Conservation (phyloP, 2,329 filamentous ascomycete genomes). For the Pseudogymnoascus sp. region DNA sequence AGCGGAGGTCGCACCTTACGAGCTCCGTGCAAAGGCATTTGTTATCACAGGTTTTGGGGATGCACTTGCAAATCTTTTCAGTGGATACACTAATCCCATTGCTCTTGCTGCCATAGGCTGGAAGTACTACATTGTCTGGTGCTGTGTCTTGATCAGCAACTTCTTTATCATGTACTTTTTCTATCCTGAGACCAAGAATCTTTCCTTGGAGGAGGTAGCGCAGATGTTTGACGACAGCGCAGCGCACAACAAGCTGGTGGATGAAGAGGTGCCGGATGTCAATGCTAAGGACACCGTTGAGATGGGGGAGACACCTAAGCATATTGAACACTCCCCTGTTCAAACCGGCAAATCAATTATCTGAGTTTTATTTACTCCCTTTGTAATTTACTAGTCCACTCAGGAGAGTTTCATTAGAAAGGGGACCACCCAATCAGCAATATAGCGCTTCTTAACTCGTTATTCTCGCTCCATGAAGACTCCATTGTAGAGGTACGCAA, state of each 20-base stretch:
- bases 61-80: conserved; percentile 28
- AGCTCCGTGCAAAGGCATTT: conserved; percentile 25
- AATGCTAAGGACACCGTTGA: too few species aligned
- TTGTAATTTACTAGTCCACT: too few species aligned
- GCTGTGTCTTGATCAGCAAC: conserved; percentile 29
- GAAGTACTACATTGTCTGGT: conserved; percentile 33
- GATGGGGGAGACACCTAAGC: too few species aligned
- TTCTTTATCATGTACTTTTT: conserved; percentile 30
- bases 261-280: too few species aligned
- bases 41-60: conserved; percentile 26
- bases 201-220: conserved; percentile 11
- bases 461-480: too few species aligned
- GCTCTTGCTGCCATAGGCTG: conserved; percentile 30
- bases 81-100: conserved; percentile 36
- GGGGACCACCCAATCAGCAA: too few species aligned
- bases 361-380: too few species aligned
- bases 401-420: too few species aligned
- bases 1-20: conserved; percentile 36
- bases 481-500: too few species aligned
- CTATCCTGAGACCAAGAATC: conserved; percentile 20
- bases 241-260: too few species aligned
- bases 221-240: conserved; percentile 24
- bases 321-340: too few species aligned
- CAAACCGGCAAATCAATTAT: too few species aligned
- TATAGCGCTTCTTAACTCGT: neutral